Evolutionary conservation across 2,329 filamentous ascomycete species (phyloP), one percentile per base, ranked within the genome.

Genomic region (Fusarium newnesense): DNA sequence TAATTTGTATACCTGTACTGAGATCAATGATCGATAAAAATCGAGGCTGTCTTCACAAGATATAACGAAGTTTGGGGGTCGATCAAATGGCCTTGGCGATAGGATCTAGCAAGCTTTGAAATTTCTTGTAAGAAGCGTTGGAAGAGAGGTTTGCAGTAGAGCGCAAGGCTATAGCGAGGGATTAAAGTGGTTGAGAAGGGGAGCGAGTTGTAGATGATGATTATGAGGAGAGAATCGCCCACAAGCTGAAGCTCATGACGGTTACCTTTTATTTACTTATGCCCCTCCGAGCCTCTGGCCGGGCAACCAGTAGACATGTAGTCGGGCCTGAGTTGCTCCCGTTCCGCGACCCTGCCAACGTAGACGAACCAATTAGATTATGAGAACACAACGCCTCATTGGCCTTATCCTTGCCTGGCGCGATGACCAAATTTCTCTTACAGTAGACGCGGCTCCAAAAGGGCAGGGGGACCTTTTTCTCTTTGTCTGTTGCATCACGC

Each of bases 71-170:
- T 86, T 84, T 83, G 66, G 80, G 80, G 81, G 77, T 24, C 84
- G 84, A 88, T 86, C 85, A 85, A 73, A 84, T 84, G 81, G 83
- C 82, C 75, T 75, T 67, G 81, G 83, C 84, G 81, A 85, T 82
- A 80, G 84, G 85, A 86, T 87, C 85, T 86, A 85, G 77, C 83
- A 73, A 82, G 84, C 82, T 84, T 80, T 64, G 54, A 60, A 67
- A 68, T 74, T 79, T 75, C 77, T 76, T 77, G 76, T 64, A 73
- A 69, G 68, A 76, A 59, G 64, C 53, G 64, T 66, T 72, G 60
- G 61, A 72, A 44, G 67, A 77, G 69, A 72, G 76, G 64, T 68
- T 74, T 68, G 60, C 66, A 72, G 67, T 64, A 76, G 80, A 73
- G 69, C 70, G 52, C 69, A 53, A 52, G 54, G 60, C 68, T 71